Conservation (phyloP, 257 asterid species). For the Lithospermum erythrorhizon region DNA sequence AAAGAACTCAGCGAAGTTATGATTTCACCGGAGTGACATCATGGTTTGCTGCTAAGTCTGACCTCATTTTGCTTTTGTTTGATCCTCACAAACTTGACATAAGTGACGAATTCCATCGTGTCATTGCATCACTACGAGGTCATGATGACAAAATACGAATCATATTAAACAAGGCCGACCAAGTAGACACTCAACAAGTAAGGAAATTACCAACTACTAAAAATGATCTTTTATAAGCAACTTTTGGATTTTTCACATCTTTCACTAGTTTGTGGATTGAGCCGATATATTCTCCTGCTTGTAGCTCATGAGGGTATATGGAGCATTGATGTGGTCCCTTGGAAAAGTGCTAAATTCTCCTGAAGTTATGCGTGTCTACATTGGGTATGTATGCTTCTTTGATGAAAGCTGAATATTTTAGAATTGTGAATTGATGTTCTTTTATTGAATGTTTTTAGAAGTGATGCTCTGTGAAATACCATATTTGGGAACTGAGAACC, state of each 20-base stretch:
- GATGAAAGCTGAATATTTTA: conserved; percentile 8
- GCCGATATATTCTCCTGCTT: neutral
- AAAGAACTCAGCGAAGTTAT: conserved; percentile 82
- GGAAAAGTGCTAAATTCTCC: conserved; percentile 93
- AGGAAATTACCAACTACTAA: neutral
- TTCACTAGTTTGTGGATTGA: neutral
- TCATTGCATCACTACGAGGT: conserved; percentile 81
- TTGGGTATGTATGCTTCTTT: conserved; percentile 64
- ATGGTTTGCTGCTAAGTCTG: conserved; percentile 98
- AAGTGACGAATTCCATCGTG: conserved; percentile 90
- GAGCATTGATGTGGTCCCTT: conserved; percentile 99
- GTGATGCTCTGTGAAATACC: neutral
- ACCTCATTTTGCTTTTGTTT: conserved; percentile 73
- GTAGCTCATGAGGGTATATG: conserved; percentile 96
- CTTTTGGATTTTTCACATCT: neutral
- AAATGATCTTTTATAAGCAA: neutral
- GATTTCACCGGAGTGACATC: conserved; percentile 97
- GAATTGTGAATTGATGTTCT: conserved; percentile 1
- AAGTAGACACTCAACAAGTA: conserved; percentile 93
- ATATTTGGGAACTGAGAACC: too few species aligned
- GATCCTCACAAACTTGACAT: conserved; percentile 98
- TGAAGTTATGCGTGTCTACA: conserved; percentile 85
- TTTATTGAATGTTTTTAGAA: neutral
- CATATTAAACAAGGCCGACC: conserved; percentile 90
- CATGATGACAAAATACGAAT: conserved; percentile 95